These are phyloP conservation scores for Pleurostoma richardsiae DNA, from an alignment of 2,329 filamentous ascomycete species.

Conservation along the genomic window DNA sequence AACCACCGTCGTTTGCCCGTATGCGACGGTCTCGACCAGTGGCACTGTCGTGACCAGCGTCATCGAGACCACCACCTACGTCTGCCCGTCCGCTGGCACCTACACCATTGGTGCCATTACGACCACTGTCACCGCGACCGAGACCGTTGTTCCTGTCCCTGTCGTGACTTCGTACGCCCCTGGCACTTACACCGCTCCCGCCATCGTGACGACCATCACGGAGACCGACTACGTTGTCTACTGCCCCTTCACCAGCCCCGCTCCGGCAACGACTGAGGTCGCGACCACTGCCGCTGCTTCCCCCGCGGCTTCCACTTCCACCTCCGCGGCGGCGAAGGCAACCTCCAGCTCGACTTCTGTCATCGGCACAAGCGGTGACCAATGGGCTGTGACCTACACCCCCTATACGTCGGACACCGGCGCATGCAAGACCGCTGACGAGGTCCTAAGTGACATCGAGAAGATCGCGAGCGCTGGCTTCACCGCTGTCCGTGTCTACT, in stretches of 20 bases:
- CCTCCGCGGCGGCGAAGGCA: slow-evolving; percentile 12
- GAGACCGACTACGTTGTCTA: slow-evolving; percentile 59
- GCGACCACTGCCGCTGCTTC: slow-evolving; percentile 19
- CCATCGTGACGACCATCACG: slow-evolving; percentile 62
- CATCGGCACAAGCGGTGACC: slow-evolving; percentile 36
- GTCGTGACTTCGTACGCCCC: slow-evolving; percentile 59
- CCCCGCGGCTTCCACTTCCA: slow-evolving; percentile 16
- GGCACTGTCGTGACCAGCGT: slow-evolving; percentile 59
- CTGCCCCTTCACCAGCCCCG: slow-evolving; percentile 59
- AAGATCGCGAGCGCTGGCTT: slow-evolving; percentile 63
- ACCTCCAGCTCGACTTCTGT: slow-evolving; percentile 19
- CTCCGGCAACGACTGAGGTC: slow-evolving; percentile 22
- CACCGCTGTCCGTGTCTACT: slow-evolving; percentile 75
- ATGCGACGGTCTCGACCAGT: slow-evolving; percentile 58
- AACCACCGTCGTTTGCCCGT: slow-evolving; percentile 67
- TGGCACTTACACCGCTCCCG: slow-evolving; percentile 68
- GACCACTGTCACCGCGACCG: slow-evolving; percentile 48
- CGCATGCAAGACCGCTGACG: slow-evolving; percentile 58
- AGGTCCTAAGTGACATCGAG: slow-evolving; percentile 56
- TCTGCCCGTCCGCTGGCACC: slow-evolving; percentile 68
- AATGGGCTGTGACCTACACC: slow-evolving; percentile 77
- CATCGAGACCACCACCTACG: slow-evolving; percentile 64
- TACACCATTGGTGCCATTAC: slow-evolving; percentile 70
- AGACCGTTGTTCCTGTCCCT: slow-evolving; percentile 58
- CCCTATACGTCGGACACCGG: slow-evolving; percentile 57